A percentile compares a stretch with the other conserved stretches of the same genome.
These are phyloP conservation scores for Alternaria dauci DNA, from an alignment of 2,329 filamentous ascomycete species.

Conservation along the genomic window DNA sequence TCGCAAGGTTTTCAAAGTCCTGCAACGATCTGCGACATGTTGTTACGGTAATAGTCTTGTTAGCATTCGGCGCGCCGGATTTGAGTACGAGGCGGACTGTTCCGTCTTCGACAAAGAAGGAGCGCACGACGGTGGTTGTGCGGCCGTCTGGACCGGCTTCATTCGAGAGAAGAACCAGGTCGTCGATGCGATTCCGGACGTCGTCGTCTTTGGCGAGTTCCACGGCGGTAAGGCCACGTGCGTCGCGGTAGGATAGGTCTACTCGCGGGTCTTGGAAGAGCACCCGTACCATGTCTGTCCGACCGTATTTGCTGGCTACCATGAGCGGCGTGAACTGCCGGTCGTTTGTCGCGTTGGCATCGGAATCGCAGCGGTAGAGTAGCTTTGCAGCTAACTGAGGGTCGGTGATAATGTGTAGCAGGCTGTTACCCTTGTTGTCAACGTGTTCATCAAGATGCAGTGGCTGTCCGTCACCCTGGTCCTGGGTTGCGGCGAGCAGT, in stretches of 20 bases:
- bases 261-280: slow-evolving; percentile 89
- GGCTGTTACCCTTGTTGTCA: slow-evolving; percentile 89
- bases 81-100: slow-evolving; percentile 93
- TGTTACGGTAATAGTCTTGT: slow-evolving; percentile 88
- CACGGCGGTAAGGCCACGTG: slow-evolving; percentile 89
- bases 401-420: slow-evolving; percentile 95
- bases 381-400: slow-evolving; percentile 77
- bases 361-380: slow-evolving; percentile 85
- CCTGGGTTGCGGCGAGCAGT: slow-evolving; percentile 73
- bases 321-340: slow-evolving; percentile 95
- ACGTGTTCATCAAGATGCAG: slow-evolving; percentile 93
- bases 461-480: slow-evolving; percentile 79
- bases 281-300: slow-evolving; percentile 88
- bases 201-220: slow-evolving; percentile 98
- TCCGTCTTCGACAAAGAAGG: slow-evolving; percentile 96
- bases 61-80: slow-evolving; percentile 84
- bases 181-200: slow-evolving; percentile 94
- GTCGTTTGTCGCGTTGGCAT: slow-evolving; percentile 94
- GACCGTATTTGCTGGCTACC: slow-evolving; percentile 97
- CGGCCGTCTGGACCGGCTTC: slow-evolving; percentile 74
- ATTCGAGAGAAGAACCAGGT: slow-evolving; percentile 80
- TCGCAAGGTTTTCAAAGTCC: slow-evolving; percentile 91
- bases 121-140: slow-evolving; percentile 90
- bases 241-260: slow-evolving; percentile 82
- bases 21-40: slow-evolving; percentile 86